These are phyloP conservation scores for Aspergillus sp. DNA, from an alignment of 2,329 filamentous ascomycete genomes.

Conservation along the genomic window DNA sequence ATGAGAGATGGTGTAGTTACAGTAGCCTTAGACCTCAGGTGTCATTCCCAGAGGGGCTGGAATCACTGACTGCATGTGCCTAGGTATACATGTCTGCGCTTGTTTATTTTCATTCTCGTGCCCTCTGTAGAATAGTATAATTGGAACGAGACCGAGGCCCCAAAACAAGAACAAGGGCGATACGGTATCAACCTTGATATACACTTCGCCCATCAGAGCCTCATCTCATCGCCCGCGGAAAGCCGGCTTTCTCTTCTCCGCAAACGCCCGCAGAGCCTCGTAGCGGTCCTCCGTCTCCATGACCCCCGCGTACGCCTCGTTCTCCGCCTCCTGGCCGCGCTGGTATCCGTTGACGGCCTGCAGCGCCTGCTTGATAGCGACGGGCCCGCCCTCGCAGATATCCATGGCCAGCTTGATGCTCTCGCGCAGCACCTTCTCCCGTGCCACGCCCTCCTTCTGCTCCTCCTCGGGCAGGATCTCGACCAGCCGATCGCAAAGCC, in stretches of 20 bases:
- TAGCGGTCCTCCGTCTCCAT: slow-evolving; percentile 80
- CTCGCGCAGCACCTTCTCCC: slow-evolving; percentile 69
- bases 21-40: too few relatives aligned
- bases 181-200: background rate
- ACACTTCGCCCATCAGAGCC: background rate
- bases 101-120: too few relatives aligned
- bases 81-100: too few relatives aligned
- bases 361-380: slow-evolving; percentile 77
- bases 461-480: slow-evolving; percentile 64
- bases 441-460: slow-evolving; percentile 57
- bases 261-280: slow-evolving; percentile 85
- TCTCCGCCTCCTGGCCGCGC: slow-evolving; percentile 72
- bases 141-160: background rate
- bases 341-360: slow-evolving; percentile 71
- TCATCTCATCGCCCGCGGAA: slow-evolving; percentile 57
- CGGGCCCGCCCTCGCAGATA: slow-evolving; percentile 86
- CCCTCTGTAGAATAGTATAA: background rate
- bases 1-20: too few relatives aligned
- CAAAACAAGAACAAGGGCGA: too few relatives aligned
- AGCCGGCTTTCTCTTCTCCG: slow-evolving; percentile 69
- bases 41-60: too few relatives aligned
- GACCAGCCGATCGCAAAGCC: slow-evolving; percentile 85
- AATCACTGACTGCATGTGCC: too few relatives aligned
- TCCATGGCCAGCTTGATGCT: slow-evolving; percentile 76
- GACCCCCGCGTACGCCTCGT: slow-evolving; percentile 80